Evolutionary conservation across 1,284 basidiomycete species (phyloP).

Genomic region (Porodaedalea pini): DNA sequence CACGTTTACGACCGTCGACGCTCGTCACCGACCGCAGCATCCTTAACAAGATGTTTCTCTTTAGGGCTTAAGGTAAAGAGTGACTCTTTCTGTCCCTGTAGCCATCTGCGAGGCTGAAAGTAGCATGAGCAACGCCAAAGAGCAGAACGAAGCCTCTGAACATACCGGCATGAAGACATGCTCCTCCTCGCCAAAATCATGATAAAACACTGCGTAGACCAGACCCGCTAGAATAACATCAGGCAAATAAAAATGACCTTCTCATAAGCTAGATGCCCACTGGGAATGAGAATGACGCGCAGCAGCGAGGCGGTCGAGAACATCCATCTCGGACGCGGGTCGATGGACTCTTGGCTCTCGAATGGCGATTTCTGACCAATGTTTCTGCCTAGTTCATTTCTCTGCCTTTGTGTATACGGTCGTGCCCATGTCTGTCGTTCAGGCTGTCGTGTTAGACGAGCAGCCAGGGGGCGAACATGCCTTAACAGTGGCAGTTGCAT

Average conservation of each 20-base stretch:
- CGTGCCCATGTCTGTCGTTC: too few relatives aligned
- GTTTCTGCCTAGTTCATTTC: too few relatives aligned
- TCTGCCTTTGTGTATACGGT: too few relatives aligned
- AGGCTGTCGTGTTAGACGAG: too few relatives aligned
- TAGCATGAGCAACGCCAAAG: background rate
- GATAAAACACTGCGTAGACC: conserved; percentile 56
- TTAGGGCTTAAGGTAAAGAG: conserved; percentile 50
- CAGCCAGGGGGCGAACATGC: too few relatives aligned
- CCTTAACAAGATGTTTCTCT: conserved; percentile 34
- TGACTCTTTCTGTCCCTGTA: conserved; percentile 35
- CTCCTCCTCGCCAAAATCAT: conserved; percentile 65
- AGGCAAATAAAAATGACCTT: background rate
- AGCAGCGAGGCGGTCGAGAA: conserved; percentile 3
- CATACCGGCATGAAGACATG: conserved; percentile 68
- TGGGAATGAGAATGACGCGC: background rate
- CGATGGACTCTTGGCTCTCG: background rate
- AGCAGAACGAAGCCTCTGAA: conserved; percentile 17
- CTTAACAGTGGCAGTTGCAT: too few relatives aligned
- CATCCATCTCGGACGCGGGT: conserved; percentile 9
- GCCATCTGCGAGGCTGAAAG: conserved; percentile 47
- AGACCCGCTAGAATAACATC: conserved; percentile 38
- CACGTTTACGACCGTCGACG: background rate
- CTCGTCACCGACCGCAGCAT: background rate
- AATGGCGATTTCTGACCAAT: too few relatives aligned
- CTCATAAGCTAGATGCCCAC: background rate